Evolutionary conservation across 805 yeast species (phyloP), one percentile per base, ranked within the genome.

Genomic region (Pichia paraexigua): DNA sequence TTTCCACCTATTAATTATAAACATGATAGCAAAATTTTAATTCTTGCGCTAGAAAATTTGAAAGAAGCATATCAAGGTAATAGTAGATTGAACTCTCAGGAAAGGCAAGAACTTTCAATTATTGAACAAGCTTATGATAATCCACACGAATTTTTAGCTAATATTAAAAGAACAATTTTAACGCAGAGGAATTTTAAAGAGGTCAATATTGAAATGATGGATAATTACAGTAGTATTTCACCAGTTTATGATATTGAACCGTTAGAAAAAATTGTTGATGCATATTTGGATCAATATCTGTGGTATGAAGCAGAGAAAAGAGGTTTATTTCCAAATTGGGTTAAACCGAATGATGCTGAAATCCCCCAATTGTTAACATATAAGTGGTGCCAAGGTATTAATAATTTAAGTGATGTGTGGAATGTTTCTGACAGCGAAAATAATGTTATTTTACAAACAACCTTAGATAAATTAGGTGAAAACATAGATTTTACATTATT

Each of bases 41-140:
- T 90, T 4, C 73, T 94, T 41, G 99, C 99, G 0, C 72, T 94
- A 43, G 99, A 94, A 63, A 82, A 83, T 52, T 71, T 94, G 65
- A 89, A 92, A 60, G 96, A 88, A 55, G 77, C 83, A 6, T 91
- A 84, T 62, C 80, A 81, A 48, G 78, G 87, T 22, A 80, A 83
- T 58, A 85, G 89, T 1, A 72, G 96, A 52, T 70, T 94, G 56
- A 92, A 89, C 60, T 83, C 95, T 7, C 73, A 84, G 10, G 96
- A 94, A 66, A 76, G 97, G 56, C 97, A 92, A 67, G 99, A 94
- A 61, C 70, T 94, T 54, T 94, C 97, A 0, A 71, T 92, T 55
- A 89, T 94, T 45, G 99, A 94, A 63, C 95, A 90, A 62, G 98
- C 98, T 0, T 94, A 89, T 64, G 99, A 94, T 61, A 88, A 89